A percentile compares a stretch with the other conserved stretches of the same genome.
phyloP scores from a whole-genome alignment of 179 eudicot species.

The Gypsophila paniculata region DNA sequence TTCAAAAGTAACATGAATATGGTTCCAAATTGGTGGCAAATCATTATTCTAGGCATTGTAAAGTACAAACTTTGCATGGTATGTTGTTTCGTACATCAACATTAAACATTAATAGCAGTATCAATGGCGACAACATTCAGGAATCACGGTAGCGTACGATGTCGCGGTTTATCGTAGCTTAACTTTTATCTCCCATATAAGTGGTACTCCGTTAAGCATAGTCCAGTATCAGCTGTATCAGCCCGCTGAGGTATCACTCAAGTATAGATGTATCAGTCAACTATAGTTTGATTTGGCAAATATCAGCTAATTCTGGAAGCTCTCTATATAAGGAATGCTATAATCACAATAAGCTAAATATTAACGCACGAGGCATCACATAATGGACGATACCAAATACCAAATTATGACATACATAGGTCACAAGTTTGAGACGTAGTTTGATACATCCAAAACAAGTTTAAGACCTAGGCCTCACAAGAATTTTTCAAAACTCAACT shows the following conservation, averaged over 20 bases:
- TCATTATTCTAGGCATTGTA: not conserved
- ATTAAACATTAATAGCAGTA: not conserved
- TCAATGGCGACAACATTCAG: not conserved
- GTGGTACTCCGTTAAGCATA: not conserved
- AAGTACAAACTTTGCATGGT: not conserved
- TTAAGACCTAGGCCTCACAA: not conserved
- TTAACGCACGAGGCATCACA: not conserved
- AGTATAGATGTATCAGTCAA: not conserved
- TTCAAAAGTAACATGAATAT: not conserved
- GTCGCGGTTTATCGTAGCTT: not conserved
- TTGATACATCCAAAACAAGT: too few species aligned
- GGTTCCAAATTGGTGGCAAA: not conserved
- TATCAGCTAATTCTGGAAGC: not conserved
- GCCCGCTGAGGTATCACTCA: too few species aligned
- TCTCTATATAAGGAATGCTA: not conserved
- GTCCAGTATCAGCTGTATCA: not conserved
- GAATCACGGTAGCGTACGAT: not conserved
- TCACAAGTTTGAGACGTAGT: not conserved
- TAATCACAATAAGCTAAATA: not conserved
- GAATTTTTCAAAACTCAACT: too few species aligned
- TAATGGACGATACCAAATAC: not conserved
- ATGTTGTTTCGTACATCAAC: too few species aligned
- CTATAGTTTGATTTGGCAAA: not conserved
- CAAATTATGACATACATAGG: not conserved
- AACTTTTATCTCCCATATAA: not conserved